Conservation (phyloP, 225 moss, liverwort and hornwort species). For the Pleurozium schreberi region DNA sequence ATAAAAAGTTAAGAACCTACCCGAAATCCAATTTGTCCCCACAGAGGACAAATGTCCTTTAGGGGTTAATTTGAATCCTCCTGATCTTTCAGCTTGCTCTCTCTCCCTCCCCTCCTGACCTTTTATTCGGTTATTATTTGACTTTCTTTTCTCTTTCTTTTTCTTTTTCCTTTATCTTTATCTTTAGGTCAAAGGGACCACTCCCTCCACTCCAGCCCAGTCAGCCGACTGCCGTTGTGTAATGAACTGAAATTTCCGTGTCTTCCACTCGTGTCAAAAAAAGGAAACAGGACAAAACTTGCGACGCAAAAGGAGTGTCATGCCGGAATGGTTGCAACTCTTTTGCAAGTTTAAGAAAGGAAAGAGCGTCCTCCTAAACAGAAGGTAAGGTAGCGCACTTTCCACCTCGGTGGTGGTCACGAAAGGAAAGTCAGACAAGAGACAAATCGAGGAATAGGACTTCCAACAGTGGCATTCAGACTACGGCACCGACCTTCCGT, state of each 20-base stretch:
- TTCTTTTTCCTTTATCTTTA: too few species aligned
- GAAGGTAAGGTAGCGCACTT: neutral
- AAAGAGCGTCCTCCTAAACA: neutral
- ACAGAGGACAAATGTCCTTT: too few species aligned
- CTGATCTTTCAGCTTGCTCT: too few species aligned
- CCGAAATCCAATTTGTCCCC: too few species aligned
- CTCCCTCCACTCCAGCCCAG: neutral
- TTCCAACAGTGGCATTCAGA: neutral
- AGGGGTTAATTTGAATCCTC: too few species aligned
- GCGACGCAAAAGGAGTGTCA: neutral
- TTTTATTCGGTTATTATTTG: too few species aligned
- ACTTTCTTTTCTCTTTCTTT: too few species aligned
- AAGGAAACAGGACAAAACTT: neutral
- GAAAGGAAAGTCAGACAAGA: neutral
- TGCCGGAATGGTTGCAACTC: neutral
- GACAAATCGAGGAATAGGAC: neutral
- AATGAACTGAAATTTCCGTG: too few species aligned
- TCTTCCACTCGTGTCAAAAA: neutral
- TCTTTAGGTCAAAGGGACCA: neutral
- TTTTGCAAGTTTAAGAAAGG: neutral
- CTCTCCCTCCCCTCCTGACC: too few species aligned
- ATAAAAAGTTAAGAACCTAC: too few species aligned
- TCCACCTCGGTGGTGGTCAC: neutral
- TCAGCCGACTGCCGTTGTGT: too few species aligned
- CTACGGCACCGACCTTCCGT: constrained; percentile 12